Conservation (phyloP, 192 early-diverging fungal species). For the Rhizoclosmatium sp. region DNA sequence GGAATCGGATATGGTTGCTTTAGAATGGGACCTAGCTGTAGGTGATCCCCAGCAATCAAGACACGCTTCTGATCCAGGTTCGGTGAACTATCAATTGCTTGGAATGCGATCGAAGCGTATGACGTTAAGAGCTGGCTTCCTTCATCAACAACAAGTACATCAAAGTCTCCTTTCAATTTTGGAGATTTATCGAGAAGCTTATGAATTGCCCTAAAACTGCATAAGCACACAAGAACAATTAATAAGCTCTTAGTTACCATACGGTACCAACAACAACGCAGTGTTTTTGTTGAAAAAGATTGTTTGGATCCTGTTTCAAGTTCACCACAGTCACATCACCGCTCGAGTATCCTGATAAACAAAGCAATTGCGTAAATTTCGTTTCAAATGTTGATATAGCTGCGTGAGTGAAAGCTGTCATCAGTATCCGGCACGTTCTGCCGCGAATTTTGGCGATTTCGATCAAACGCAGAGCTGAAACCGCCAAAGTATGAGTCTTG, state of each 20-base stretch:
- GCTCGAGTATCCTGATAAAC: not conserved
- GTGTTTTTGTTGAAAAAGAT: not conserved
- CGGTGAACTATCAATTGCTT: not conserved
- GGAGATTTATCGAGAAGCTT: slow-evolving; percentile 23
- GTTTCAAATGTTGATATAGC: slow-evolving; percentile 41
- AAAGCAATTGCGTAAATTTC: slow-evolving; percentile 36
- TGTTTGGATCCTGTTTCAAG: not conserved
- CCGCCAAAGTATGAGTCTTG: slow-evolving; percentile 52
- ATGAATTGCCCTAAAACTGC: slow-evolving; percentile 23
- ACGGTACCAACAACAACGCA: slow-evolving; percentile 42
- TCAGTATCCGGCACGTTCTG: slow-evolving; percentile 33
- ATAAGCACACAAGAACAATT: not conserved
- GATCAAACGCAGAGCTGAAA: slow-evolving; percentile 46
- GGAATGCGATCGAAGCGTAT: slow-evolving; percentile 42
- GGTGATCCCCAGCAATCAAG: slow-evolving; percentile 45
- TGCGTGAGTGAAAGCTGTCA: slow-evolving; percentile 46
- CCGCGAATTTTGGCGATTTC: slow-evolving; percentile 34
- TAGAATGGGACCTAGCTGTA: slow-evolving; percentile 47
- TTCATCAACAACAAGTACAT: slow-evolving; percentile 49
- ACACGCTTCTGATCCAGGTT: slow-evolving; percentile 32
- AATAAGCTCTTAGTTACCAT: slow-evolving; percentile 19
- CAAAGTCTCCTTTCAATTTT: slow-evolving; percentile 13
- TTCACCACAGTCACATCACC: slow-evolving; percentile 13
- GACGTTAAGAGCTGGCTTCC: slow-evolving; percentile 43
- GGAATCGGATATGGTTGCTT: slow-evolving; percentile 37